A percentile compares a stretch with the other conserved stretches of the same genome.
Conservation (phyloP, 106 monocot genomes). For the Dioscorea zingiberensis region DNA sequence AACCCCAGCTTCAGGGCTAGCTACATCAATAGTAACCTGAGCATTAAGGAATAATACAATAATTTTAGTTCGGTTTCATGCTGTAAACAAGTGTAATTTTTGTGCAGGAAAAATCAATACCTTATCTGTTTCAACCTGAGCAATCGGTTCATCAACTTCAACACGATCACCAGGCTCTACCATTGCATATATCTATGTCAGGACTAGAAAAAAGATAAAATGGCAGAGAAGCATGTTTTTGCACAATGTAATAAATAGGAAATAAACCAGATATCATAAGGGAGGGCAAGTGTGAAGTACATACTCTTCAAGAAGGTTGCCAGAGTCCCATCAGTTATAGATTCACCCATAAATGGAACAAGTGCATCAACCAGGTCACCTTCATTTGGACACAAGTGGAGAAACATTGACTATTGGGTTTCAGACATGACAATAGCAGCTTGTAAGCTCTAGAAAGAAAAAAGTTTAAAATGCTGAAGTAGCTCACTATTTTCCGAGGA, state of each 20-base stretch:
- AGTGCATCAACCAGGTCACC: conserved; percentile 78
- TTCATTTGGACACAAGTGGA: conserved; percentile 16
- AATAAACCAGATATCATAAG: not conserved
- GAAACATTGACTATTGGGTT: not conserved
- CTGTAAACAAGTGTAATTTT: too few relatives aligned
- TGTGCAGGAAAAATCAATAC: conserved; percentile 19
- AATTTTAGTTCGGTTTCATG: not conserved
- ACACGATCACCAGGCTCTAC: conserved; percentile 97
- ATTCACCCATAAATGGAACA: conserved; percentile 97
- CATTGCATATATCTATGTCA: not conserved
- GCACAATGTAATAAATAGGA: not conserved
- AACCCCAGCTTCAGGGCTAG: conserved; percentile 87
- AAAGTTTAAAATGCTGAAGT: too few relatives aligned
- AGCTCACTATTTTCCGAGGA: conserved; percentile 63
- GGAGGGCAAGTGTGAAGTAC: conserved; percentile 2
- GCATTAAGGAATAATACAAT: conserved; percentile 2
- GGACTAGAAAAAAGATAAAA: not conserved
- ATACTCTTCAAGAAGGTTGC: conserved; percentile 86
- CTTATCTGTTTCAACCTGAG: conserved; percentile 98
- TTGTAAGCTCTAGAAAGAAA: not conserved
- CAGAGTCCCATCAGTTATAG: conserved; percentile 94
- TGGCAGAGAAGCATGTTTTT: not conserved
- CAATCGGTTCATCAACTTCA: conserved; percentile 78
- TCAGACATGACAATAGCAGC: not conserved
- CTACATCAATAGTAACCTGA: conserved; percentile 95